Percentiles rank a stretch among this genome's conserved stretches.
Conservation (phyloP, 805 yeast species). For the Candida hungchunana region DNA sequence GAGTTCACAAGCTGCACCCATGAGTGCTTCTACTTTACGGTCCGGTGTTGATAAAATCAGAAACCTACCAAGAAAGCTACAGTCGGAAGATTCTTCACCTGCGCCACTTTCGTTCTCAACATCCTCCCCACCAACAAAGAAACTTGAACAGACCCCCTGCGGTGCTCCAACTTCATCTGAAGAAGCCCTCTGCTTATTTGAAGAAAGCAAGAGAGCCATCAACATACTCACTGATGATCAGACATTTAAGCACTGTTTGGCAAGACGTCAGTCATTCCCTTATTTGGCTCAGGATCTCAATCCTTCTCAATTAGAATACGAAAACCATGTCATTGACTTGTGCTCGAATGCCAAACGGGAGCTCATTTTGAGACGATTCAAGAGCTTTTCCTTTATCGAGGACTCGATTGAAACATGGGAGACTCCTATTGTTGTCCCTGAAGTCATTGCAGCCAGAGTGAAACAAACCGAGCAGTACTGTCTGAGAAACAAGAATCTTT, state of each 20-base stretch:
- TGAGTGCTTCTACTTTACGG: conserved; percentile 17
- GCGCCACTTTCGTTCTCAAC: conserved; percentile 5
- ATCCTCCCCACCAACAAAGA: background rate
- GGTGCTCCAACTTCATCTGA: no score
- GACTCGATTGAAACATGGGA: conserved; percentile 14
- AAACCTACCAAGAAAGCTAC: conserved; percentile 22
- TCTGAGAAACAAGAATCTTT: background rate
- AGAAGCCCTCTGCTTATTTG: no score
- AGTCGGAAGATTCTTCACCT: conserved; percentile 18
- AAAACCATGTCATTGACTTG: conserved; percentile 20
- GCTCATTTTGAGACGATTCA: conserved; percentile 27
- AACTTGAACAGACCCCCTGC: no score
- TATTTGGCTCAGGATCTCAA: conserved; percentile 31
- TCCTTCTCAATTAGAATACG: conserved; percentile 24
- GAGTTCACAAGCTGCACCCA: conserved; percentile 6
- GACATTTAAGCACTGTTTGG: conserved; percentile 8
- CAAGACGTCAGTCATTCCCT: conserved; percentile 39
- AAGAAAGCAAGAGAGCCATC: background rate
- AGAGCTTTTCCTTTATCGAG: conserved; percentile 35
- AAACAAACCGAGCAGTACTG: conserved; percentile 8
- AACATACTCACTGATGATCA: conserved; percentile 13
- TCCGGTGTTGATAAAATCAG: conserved; percentile 27
- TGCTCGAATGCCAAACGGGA: conserved; percentile 1
- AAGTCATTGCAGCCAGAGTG: conserved; percentile 11
- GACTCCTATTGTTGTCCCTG: conserved; percentile 8